Evolutionary conservation across 495 filamentous ascomycete genomes (phyloP).

Genomic region (Aspergillus wentii): DNA sequence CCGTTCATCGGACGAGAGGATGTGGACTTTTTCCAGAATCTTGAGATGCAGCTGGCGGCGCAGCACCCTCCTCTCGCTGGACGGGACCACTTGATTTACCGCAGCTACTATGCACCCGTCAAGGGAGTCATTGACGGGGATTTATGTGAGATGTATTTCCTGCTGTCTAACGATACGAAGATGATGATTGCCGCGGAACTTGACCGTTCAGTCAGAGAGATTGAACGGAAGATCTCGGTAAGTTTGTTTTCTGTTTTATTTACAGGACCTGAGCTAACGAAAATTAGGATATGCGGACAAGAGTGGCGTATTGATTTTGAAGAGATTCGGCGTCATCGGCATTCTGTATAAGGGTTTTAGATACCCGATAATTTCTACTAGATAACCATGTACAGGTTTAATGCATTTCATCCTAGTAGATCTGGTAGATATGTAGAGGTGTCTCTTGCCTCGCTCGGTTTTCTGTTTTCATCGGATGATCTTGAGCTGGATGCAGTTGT

Average conservation of each 20-base stretch:
- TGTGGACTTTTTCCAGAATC: conserved; percentile 92
- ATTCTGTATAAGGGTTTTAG: conserved; percentile 17
- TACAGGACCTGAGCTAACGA: conserved; percentile 13
- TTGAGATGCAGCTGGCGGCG: conserved; percentile 78
- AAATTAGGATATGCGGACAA: conserved; percentile 74
- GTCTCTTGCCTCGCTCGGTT: conserved; percentile 57
- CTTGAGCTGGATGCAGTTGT: conserved; percentile 53
- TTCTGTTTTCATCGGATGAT: conserved; percentile 41
- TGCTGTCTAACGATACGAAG: conserved; percentile 80
- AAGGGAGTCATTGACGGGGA: conserved; percentile 99
- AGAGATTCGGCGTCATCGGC: conserved; percentile 18
- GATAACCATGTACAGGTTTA: conserved; percentile 5
- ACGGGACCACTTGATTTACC: conserved; percentile 89
- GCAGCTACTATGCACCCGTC: conserved; percentile 93
- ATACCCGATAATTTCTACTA: conserved; percentile 20
- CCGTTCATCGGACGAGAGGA: conserved; percentile 89
- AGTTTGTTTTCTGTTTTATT: conserved; percentile 18
- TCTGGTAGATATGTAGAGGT: neutral
- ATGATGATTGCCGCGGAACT: conserved; percentile 90
- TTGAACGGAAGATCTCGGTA: conserved; percentile 93
- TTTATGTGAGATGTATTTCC: conserved; percentile 84
- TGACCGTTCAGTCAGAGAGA: conserved; percentile 83
- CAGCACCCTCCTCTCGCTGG: conserved; percentile 86
- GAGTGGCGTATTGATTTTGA: conserved; percentile 68
- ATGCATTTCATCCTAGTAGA: neutral